Conservation (phyloP, 345 rosid species). For the Gossypium ekmanianum region DNA sequence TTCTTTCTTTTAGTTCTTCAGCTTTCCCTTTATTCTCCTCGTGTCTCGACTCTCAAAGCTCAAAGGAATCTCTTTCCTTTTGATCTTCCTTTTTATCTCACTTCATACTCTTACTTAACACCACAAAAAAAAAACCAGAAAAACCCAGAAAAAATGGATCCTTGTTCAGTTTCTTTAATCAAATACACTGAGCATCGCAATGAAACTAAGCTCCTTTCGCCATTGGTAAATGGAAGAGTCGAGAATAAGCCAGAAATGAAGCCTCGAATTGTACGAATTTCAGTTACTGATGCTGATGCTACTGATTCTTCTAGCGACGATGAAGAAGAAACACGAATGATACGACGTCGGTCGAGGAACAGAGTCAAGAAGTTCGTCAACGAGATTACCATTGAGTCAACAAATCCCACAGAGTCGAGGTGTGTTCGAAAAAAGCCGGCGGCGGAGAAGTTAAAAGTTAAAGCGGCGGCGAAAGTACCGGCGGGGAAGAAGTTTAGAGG, state of each 20-base stretch:
- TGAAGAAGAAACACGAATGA: conserved; percentile 25
- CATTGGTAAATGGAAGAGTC: background rate
- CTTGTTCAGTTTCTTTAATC: conserved; percentile 12
- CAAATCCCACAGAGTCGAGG: background rate
- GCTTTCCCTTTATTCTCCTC: conserved; percentile 38
- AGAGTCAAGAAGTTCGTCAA: conserved; percentile 65
- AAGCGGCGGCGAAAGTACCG: conserved; percentile 14
- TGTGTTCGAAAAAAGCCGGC: conserved; percentile 18
- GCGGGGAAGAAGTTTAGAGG: conserved; percentile 69
- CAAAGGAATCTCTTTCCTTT: conserved; percentile 38
- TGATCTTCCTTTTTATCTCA: conserved; percentile 14
- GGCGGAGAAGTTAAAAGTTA: background rate
- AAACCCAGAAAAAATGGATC: conserved; percentile 30
- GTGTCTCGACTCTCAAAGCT: conserved; percentile 23
- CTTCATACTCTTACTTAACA: conserved; percentile 8
- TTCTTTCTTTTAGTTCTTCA: background rate
- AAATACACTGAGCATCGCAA: conserved; percentile 57
- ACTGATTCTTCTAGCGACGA: conserved; percentile 97
- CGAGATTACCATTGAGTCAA: conserved; percentile 52
- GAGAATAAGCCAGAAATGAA: conserved; percentile 13
- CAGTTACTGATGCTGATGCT: conserved; percentile 76
- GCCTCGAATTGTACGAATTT: conserved; percentile 61
- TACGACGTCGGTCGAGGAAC: conserved; percentile 4
- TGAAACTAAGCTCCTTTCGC: conserved; percentile 27
- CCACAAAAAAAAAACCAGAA: conserved; percentile 30